Conservation (phyloP, 805 yeast species). For the Metschnikowia borealis region DNA sequence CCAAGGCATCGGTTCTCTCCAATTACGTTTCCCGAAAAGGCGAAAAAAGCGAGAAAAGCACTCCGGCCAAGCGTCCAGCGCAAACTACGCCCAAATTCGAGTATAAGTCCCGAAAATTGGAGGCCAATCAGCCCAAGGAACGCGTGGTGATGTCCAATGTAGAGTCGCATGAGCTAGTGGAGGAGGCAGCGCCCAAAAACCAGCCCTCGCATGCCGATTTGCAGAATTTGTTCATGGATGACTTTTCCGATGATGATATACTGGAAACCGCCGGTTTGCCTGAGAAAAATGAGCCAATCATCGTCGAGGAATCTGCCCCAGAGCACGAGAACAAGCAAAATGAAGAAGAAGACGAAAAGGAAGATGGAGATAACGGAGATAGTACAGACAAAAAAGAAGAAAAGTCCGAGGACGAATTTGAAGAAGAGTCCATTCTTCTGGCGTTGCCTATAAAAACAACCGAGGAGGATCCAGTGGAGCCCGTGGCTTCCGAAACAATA, state of each 20-base stretch:
- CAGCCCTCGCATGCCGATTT: slow-evolving; percentile 9
- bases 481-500: slow-evolving; percentile 10
- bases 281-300: slow-evolving; percentile 14
- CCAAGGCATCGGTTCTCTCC: slow-evolving; percentile 10
- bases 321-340: neutral
- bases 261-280: neutral
- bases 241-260: slow-evolving; percentile 15
- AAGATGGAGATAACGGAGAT: neutral
- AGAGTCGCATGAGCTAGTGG: slow-evolving; percentile 5
- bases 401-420: neutral
- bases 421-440: neutral
- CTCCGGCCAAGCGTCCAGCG: neutral
- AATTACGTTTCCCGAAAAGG: slow-evolving; percentile 16
- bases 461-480: neutral
- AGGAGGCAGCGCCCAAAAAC: neutral
- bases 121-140: slow-evolving; percentile 29
- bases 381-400: neutral
- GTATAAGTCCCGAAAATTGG: slow-evolving; percentile 37
- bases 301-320: slow-evolving; percentile 5
- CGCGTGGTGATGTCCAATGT: slow-evolving; percentile 33
- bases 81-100: slow-evolving; percentile 13
- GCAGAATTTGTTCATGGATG: slow-evolving; percentile 15
- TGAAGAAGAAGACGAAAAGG: neutral
- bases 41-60: slow-evolving; percentile 7
- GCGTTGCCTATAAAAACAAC: neutral